These are phyloP conservation scores for Rhodotorula babjevae DNA, from an alignment of 768 basidiomycete species.

Conservation along the genomic window DNA sequence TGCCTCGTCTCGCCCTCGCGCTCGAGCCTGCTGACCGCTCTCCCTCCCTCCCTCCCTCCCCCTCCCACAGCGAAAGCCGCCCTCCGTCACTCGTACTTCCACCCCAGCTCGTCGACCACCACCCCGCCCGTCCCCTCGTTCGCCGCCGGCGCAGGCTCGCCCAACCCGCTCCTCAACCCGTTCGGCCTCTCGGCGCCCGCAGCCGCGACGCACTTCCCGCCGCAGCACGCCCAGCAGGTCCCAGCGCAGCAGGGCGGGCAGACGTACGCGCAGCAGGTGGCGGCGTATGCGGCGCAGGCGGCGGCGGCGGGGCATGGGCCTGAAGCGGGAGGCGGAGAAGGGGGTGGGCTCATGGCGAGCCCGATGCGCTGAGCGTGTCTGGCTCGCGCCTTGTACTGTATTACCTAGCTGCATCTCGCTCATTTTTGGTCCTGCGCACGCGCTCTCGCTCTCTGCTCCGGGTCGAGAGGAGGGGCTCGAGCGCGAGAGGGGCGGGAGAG, in stretches of 20 bases:
- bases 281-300: neutral
- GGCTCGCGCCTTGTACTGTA: neutral
- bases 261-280: neutral
- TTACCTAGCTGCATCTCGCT: no score
- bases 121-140: neutral
- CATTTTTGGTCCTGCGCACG: no score
- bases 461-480: no score
- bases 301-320: neutral
- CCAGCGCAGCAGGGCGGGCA: no score
- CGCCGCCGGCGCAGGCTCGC: neutral
- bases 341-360: slow-evolving; percentile 24
- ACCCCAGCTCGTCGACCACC: slow-evolving; percentile 12
- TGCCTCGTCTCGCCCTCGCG: no score
- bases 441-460: no score
- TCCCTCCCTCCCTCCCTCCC: no score
- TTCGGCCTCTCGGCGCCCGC: slow-evolving; percentile 21
- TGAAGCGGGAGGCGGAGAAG: neutral
- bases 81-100: slow-evolving; percentile 33
- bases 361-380: slow-evolving; percentile 4
- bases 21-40: no score
- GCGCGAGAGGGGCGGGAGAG: no score
- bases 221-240: neutral
- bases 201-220: slow-evolving; percentile 12
- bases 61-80: slow-evolving; percentile 28
- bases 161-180: slow-evolving; percentile 20